Percentiles rank a stretch among this genome's conserved stretches.
Evolutionary conservation across 2,329 filamentous ascomycete species (phyloP).

Genomic region (Chaetothyriales sp.): DNA sequence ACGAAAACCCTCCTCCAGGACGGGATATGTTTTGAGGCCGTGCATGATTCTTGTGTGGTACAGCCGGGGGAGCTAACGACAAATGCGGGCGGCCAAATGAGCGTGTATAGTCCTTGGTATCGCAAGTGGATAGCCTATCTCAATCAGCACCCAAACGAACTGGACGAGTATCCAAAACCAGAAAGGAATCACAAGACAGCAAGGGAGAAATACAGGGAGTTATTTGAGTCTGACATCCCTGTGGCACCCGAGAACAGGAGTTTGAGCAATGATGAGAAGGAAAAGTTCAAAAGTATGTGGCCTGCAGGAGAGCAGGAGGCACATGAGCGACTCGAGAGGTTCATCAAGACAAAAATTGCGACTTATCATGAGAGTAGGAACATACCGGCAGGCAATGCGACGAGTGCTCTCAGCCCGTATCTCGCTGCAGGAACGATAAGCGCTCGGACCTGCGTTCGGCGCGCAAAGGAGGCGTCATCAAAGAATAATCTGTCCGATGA

Average conservation of each 20-base stretch:
- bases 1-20: conserved; percentile 45
- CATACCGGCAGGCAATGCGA: conserved; percentile 46
- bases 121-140: conserved; percentile 59
- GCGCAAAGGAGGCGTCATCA: conserved; percentile 48
- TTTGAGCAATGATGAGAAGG: conserved; percentile 43
- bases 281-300: conserved; percentile 46
- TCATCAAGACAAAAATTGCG: conserved; percentile 48
- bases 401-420: conserved; percentile 58
- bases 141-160: conserved; percentile 50
- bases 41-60: conserved; percentile 73
- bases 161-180: conserved; percentile 48
- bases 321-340: conserved; percentile 45
- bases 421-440: conserved; percentile 54
- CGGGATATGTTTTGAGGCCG: conserved; percentile 52
- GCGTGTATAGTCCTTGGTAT: conserved; percentile 75
- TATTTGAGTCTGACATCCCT: conserved; percentile 50
- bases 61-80: conserved; percentile 53
- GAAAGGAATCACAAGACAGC: conserved; percentile 37
- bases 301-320: conserved; percentile 66
- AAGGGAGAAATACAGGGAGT: conserved; percentile 32
- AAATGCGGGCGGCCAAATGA: conserved; percentile 57
- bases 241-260: conserved; percentile 47
- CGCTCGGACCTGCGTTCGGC: conserved; percentile 49
- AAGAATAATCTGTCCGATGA: conserved; percentile 29
- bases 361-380: conserved; percentile 53